phyloP scores from a whole-genome alignment of 257 asterid genomes.

The Solanum habrochaites region DNA sequence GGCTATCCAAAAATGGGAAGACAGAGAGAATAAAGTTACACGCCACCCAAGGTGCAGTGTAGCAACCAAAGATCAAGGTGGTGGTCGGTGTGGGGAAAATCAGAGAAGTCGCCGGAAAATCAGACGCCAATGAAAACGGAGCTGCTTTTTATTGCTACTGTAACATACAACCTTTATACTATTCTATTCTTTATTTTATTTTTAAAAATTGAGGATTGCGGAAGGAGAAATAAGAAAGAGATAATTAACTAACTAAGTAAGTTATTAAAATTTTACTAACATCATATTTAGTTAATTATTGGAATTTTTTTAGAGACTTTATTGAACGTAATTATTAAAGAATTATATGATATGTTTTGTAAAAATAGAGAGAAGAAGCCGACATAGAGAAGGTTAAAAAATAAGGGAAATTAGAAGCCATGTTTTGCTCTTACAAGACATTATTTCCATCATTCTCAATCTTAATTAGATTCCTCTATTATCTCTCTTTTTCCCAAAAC shows the following conservation, averaged over 20 bases:
- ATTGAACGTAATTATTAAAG: not conserved
- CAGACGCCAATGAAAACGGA: conserved; percentile 28
- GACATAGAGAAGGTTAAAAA: conserved; percentile 33
- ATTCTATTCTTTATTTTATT: not conserved
- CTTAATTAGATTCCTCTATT: not conserved
- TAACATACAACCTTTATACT: not conserved
- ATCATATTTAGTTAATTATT: not conserved
- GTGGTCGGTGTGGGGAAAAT: conserved; percentile 22
- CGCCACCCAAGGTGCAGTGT: conserved; percentile 12
- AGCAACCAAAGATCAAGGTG: conserved; percentile 35
- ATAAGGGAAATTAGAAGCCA: conserved; percentile 29
- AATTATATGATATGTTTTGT: not conserved
- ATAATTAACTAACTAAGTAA: too few relatives aligned
- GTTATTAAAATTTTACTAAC: too few relatives aligned
- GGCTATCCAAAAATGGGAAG: conserved; percentile 29
- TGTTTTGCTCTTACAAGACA: conserved; percentile 45
- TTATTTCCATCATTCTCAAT: conserved; percentile 6
- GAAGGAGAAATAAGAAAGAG: not conserved
- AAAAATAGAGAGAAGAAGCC: conserved; percentile 13
- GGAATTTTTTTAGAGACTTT: not conserved
- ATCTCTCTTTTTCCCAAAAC: not conserved
- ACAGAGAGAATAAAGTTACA: not conserved
- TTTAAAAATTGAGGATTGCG: not conserved
- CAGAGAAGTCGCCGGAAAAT: conserved; percentile 57
- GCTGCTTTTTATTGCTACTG: not conserved